These are phyloP conservation scores for Dothideomycetes sp. DNA, from an alignment of 2,329 filamentous ascomycete genomes.

Conservation along the genomic window DNA sequence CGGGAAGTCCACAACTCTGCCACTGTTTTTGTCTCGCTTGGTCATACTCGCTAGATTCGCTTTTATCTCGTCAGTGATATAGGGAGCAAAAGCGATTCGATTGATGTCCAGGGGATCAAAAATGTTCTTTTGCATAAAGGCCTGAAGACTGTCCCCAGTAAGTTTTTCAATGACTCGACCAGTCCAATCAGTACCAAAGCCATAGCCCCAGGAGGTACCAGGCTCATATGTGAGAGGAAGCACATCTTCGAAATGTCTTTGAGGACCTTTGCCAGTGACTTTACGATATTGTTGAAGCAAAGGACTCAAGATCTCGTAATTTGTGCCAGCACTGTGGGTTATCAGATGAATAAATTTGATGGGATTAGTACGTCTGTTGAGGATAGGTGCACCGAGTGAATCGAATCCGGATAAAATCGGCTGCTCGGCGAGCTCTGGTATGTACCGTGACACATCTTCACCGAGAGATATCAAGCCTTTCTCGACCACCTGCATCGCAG, in stretches of 20 bases:
- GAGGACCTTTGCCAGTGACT: constrained; percentile 18
- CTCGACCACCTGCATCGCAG: constrained; percentile 48
- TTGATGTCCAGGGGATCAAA: constrained; percentile 37
- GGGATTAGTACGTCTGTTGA: constrained; percentile 26
- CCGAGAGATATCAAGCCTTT: constrained; percentile 40
- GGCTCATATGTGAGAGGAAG: constrained; percentile 45
- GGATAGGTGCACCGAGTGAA: constrained; percentile 29
- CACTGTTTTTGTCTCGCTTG: constrained; percentile 16
- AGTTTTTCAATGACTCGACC: constrained; percentile 43
- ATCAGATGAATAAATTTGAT: constrained; percentile 46
- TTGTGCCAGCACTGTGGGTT: constrained; percentile 42
- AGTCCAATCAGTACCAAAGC: constrained; percentile 44
- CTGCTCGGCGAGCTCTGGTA: constrained; percentile 42
- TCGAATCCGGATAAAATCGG: constrained; percentile 41
- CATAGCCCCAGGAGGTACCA: constrained; percentile 44
- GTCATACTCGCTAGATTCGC: constrained; percentile 18
- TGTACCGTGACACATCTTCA: constrained; percentile 35
- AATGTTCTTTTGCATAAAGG: constrained; percentile 38
- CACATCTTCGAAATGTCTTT: constrained; percentile 17
- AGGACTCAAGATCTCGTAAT: constrained; percentile 38
- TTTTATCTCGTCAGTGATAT: constrained; percentile 13
- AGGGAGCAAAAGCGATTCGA: constrained; percentile 25
- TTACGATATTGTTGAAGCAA: neutral
- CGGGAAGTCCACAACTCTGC: constrained; percentile 17
- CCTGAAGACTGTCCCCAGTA: constrained; percentile 35